Evolutionary conservation across 345 rosid genomes (phyloP).

Genomic region (Reutealis trisperma): DNA sequence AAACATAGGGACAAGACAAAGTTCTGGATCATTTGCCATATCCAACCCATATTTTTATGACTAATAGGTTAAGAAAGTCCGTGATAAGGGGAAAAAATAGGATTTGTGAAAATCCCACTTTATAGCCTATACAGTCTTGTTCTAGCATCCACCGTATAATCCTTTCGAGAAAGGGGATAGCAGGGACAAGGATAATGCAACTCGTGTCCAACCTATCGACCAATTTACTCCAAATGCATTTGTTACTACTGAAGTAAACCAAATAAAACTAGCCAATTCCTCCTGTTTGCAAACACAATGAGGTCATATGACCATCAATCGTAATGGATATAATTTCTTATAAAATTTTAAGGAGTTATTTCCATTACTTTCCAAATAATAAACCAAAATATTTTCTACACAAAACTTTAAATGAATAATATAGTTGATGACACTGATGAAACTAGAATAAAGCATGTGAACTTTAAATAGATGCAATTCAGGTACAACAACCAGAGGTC

Average conservation of each 20-base stretch:
- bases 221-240: background rate
- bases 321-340: background rate
- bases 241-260: background rate
- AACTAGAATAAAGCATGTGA: slow-evolving; percentile 2
- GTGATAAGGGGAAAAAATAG: background rate
- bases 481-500: background rate
- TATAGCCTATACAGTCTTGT: background rate
- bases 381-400: background rate
- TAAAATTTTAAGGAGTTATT: background rate
- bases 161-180: background rate
- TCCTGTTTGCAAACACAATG: background rate
- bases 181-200: background rate
- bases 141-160: no score
- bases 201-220: background rate
- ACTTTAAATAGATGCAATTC: background rate
- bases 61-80: background rate
- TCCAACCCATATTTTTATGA: background rate
- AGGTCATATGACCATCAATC: background rate
- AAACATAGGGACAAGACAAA: background rate
- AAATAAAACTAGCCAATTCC: background rate
- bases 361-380: background rate
- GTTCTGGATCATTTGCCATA: background rate
- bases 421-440: background rate
- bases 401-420: background rate
- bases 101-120: background rate